Base-by-base conservation (phyloP, 495 filamentous ascomycete genomes). In the Durotheca rogersii region DNA sequence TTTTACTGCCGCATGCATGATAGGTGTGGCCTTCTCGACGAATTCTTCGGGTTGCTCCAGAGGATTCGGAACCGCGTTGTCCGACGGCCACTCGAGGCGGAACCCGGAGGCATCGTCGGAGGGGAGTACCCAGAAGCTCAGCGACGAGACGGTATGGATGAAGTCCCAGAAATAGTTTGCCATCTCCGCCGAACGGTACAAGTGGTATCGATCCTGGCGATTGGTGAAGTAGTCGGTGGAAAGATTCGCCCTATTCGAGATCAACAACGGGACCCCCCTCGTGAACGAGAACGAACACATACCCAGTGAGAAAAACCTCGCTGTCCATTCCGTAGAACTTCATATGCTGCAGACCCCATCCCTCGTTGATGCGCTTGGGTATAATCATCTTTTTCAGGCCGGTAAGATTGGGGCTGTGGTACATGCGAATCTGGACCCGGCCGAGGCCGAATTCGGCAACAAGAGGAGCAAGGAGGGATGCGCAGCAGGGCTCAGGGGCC, bases 311-410 rank as follows among this genome's bases (percentile, higher is more conserved):
- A 27, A 99, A 93, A 39, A 99, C 83, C 67, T 96, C 92, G 60
- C 97, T 90, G 52, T 99, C 93, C 32, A 96, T 70, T 0, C 94
- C 93, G 57, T 99, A 99, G 0, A 99, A 78, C 76, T 99, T 99
- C 89, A 99, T 99, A 63, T 99, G 93, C 63, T 99, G 93, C 33
- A 99, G 71, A 10, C 93, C 93, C 92, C 93, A 99, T 27, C 93
- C 93, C 66, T 99, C 93, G 58, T 99, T 99, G 62, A 97, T 89
- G 7, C 93, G 80, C 53, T 82, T 85, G 2, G 93, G 93, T 33
- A 97, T 78, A 56, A 87, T 65, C 57, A 81, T 82, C 73, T 97
- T 97, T 36, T 84, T 80, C 34, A 91, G 53, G 0, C 93, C 94
- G 0, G 87, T 96, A 20, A 99, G 70, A 56, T 97, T 99, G 1